A percentile compares a stretch with the other conserved stretches of the same genome.
These are phyloP conservation scores for Trichoderma asperelloides DNA, from an alignment of 495 filamentous ascomycete genomes.

Conservation along the genomic window DNA sequence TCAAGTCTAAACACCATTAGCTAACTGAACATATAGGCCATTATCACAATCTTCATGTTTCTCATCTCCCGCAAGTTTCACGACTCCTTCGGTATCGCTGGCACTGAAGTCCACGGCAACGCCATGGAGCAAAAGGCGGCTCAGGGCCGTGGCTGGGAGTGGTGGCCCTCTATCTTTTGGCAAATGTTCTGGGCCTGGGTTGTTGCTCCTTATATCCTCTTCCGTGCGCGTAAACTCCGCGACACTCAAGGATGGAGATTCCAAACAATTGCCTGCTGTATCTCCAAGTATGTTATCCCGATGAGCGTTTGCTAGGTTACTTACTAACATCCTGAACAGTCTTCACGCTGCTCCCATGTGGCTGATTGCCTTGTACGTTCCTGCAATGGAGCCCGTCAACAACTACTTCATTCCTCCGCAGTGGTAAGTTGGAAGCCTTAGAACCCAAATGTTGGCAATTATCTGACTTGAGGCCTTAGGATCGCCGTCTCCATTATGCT, in stretches of 20 bases:
- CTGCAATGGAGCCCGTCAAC: constrained; percentile 39
- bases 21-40: constrained; percentile 26
- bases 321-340: constrained; percentile 20
- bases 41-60: constrained; percentile 49
- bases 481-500: constrained; percentile 28
- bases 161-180: constrained; percentile 49
- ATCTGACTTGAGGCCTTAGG: constrained; percentile 14
- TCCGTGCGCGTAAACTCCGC: constrained; percentile 30
- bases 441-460: background rate
- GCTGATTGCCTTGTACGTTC: constrained; percentile 45
- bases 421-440: constrained; percentile 37
- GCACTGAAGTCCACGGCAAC: constrained; percentile 29
- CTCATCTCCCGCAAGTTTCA: constrained; percentile 53
- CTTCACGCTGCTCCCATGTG: constrained; percentile 52
- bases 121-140: constrained; percentile 34
- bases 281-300: constrained; percentile 31
- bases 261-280: constrained; percentile 46
- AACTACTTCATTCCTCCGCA: constrained; percentile 29
- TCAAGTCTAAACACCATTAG: background rate
- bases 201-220: constrained; percentile 23
- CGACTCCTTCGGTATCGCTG: constrained; percentile 16
- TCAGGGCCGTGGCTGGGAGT: constrained; percentile 44
- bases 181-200: constrained; percentile 50
- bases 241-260: constrained; percentile 53
- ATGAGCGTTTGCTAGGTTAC: background rate